These are phyloP conservation scores for Domatiomyces catenatus DNA, from an alignment of 2,329 filamentous ascomycete species.

Conservation along the genomic window DNA sequence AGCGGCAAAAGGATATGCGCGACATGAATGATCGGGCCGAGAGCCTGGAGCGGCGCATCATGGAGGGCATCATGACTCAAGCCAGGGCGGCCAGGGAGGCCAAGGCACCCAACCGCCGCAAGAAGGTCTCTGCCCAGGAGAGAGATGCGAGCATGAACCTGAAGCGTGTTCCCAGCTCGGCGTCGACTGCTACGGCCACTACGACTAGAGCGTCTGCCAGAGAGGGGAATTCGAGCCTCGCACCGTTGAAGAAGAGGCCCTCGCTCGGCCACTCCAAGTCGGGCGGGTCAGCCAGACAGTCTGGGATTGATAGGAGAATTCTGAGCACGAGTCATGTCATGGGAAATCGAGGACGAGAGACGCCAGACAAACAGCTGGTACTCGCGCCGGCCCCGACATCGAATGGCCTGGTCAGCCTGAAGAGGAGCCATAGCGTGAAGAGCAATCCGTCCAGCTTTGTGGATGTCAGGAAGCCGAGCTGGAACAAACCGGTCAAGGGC, in stretches of 20 bases:
- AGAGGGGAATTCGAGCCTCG: constrained; percentile 14
- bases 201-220: constrained; percentile 26
- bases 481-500: constrained; percentile 35
- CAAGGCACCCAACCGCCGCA: constrained; percentile 36
- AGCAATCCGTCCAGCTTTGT: constrained; percentile 36
- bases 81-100: constrained; percentile 59
- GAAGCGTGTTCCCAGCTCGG: constrained; percentile 35
- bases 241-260: constrained; percentile 38
- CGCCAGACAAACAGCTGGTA: constrained; percentile 27
- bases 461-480: constrained; percentile 51
- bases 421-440: constrained; percentile 64
- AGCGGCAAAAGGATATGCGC: constrained; percentile 79
- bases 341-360: constrained; percentile 42
- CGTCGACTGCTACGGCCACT: constrained; percentile 26
- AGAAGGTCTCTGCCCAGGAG: constrained; percentile 10
- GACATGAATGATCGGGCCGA: constrained; percentile 84
- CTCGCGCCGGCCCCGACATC: constrained; percentile 18
- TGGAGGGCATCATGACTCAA: constrained; percentile 93
- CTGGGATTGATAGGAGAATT: constrained; percentile 55
- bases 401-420: constrained; percentile 42
- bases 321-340: constrained; percentile 82
- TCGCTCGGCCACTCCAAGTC: constrained; percentile 29
- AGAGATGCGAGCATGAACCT: constrained; percentile 34
- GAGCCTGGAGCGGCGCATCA: constrained; percentile 73
- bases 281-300: constrained; percentile 28